phyloP scores from a whole-genome alignment of 805 yeast genomes.

The Middelhovenomyces tepae region DNA sequence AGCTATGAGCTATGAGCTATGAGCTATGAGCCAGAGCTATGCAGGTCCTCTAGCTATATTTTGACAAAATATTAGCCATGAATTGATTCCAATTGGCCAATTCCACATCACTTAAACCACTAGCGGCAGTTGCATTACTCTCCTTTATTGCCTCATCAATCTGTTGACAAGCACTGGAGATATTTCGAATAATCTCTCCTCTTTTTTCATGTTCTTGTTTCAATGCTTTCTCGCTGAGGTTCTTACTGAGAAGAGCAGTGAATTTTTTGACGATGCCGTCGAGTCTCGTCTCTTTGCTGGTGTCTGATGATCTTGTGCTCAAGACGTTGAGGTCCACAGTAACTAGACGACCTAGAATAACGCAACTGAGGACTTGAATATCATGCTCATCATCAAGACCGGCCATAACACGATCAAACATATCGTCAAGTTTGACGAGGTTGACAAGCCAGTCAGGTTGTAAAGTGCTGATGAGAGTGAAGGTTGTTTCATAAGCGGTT shows the following conservation, averaged over 20 bases:
- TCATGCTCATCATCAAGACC: constrained; percentile 57
- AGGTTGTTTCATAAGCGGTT: constrained; percentile 60
- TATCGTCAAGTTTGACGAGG: constrained; percentile 23
- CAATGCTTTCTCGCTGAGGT: constrained; percentile 52
- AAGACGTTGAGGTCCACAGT: constrained; percentile 24
- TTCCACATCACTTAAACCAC: constrained; percentile 14
- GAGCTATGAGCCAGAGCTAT: too few species aligned
- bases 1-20: too few species aligned
- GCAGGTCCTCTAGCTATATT: too few species aligned
- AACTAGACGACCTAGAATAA: constrained; percentile 34
- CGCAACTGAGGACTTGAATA: constrained; percentile 46
- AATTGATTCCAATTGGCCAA: constrained; percentile 10
- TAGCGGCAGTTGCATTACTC: constrained; percentile 6
- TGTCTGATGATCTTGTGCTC: constrained; percentile 5
- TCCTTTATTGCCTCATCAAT: constrained; percentile 13
- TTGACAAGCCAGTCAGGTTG: constrained; percentile 18
- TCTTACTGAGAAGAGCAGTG: constrained; percentile 36
- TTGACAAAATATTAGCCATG: neutral
- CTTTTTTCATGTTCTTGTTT: constrained; percentile 56
- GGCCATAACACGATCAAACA: constrained; percentile 36
- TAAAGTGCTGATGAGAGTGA: constrained; percentile 37
- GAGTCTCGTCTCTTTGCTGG: constrained; percentile 13
- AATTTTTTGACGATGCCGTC: constrained; percentile 29
- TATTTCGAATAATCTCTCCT: constrained; percentile 34
- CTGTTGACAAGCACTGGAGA: constrained; percentile 28